Percentiles rank a stretch among this genome's conserved stretches.
These are phyloP conservation scores for Mycena vitilis DNA, from an alignment of 768 basidiomycete genomes.

Conservation along the genomic window DNA sequence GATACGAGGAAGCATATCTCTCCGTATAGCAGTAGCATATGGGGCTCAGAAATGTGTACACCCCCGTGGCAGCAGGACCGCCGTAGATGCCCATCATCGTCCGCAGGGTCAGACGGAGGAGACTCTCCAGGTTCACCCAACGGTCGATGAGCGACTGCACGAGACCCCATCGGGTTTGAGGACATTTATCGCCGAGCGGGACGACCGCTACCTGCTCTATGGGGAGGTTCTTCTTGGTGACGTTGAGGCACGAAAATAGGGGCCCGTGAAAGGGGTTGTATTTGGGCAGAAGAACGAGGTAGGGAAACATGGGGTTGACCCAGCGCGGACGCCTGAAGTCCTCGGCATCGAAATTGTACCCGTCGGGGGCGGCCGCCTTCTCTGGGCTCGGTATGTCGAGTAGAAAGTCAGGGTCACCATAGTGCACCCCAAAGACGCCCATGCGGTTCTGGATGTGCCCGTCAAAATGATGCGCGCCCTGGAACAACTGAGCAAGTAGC, in stretches of 20 bases:
- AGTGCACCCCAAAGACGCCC: slow-evolving; percentile 35
- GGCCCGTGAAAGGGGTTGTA: slow-evolving; percentile 27
- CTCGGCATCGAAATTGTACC: slow-evolving; percentile 6
- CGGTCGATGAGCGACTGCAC: slow-evolving; percentile 19
- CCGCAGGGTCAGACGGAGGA: slow-evolving; percentile 26
- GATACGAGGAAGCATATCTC: slow-evolving; percentile 16
- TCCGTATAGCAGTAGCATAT: slow-evolving; percentile 27
- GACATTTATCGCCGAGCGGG: neutral
- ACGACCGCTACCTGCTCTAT: slow-evolving; percentile 8
- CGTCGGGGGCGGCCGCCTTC: slow-evolving; percentile 21
- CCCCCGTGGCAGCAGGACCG: slow-evolving; percentile 21
- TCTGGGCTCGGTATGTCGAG: slow-evolving; percentile 24
- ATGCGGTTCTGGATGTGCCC: slow-evolving; percentile 20
- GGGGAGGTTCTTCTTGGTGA: slow-evolving; percentile 19
- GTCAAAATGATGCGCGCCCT: slow-evolving; percentile 22
- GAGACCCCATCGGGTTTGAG: slow-evolving; percentile 27
- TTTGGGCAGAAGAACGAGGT: slow-evolving; percentile 27
- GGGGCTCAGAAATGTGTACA: slow-evolving; percentile 14
- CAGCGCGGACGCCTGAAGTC: slow-evolving; percentile 29
- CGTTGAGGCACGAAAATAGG: slow-evolving; percentile 28
- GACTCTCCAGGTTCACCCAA: slow-evolving; percentile 29
- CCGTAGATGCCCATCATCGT: slow-evolving; percentile 22
- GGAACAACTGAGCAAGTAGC: neutral
- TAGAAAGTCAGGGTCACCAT: slow-evolving; percentile 24
- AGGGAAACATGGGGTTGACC: slow-evolving; percentile 25